A percentile compares a stretch with the other conserved stretches of the same genome.
Evolutionary conservation across 2,329 filamentous ascomycete species (phyloP).

Genomic region (Fusarium verticillioides): DNA sequence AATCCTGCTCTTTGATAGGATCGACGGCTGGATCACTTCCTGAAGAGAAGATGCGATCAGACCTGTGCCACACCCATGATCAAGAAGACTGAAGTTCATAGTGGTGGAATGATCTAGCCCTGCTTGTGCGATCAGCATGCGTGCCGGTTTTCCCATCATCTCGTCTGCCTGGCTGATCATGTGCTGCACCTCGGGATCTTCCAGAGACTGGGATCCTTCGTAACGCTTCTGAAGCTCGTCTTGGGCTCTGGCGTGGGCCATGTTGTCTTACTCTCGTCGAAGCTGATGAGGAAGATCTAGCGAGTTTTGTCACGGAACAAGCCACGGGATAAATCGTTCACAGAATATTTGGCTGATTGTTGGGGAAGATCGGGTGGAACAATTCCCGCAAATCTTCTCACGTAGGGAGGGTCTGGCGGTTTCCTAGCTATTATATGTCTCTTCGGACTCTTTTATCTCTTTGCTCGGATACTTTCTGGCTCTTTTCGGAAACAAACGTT

Average conservation of each 20-base stretch:
- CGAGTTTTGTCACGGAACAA: no score
- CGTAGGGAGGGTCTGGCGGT: background rate
- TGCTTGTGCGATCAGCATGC: background rate
- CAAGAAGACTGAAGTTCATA: background rate
- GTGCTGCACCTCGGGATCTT: accelerated
- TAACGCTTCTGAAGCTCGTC: background rate
- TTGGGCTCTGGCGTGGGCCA: background rate
- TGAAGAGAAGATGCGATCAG: background rate
- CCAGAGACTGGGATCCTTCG: background rate
- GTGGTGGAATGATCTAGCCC: background rate
- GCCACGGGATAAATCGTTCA: accelerated
- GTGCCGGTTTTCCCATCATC: background rate
- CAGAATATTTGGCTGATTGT: background rate
- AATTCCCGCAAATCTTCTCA: background rate
- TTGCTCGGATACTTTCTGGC: background rate
- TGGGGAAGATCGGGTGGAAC: background rate
- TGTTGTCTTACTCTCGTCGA: background rate
- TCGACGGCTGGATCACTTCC: accelerated
- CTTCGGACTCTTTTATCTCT: background rate
- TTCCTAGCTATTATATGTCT: background rate
- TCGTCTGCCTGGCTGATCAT: accelerated
- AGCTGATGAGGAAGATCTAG: background rate
- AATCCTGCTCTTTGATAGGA: background rate
- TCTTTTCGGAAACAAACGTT: background rate
- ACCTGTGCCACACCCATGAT: background rate